Percentiles rank a stretch among this genome's conserved stretches.
These are phyloP conservation scores for Picochlorum sp. DNA, from an alignment of 139 green algal species.

Conservation along the genomic window DNA sequence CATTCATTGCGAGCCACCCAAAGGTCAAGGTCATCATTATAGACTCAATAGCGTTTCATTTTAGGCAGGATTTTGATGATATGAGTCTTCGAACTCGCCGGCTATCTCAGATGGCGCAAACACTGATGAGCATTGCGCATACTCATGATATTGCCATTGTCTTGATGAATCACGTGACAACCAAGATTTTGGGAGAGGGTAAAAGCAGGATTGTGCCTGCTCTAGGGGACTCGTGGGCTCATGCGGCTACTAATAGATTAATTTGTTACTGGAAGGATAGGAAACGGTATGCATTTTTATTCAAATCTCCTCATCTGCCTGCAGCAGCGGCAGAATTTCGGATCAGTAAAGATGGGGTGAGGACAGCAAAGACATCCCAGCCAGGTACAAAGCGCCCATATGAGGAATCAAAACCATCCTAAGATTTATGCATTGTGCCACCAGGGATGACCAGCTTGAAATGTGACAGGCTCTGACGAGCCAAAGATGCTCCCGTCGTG, in stretches of 20 bases:
- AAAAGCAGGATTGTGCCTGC: constrained; percentile 51
- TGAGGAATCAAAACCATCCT: neutral
- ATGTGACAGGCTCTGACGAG: neutral
- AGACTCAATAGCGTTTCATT: constrained; percentile 88
- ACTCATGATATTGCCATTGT: constrained; percentile 65
- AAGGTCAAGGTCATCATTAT: constrained; percentile 64
- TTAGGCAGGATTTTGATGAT: constrained; percentile 76
- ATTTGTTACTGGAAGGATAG: constrained; percentile 67
- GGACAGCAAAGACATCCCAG: constrained; percentile 14
- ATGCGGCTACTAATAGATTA: constrained; percentile 68
- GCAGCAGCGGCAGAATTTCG: constrained; percentile 42
- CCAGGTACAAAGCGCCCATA: neutral
- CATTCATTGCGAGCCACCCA: constrained; percentile 44
- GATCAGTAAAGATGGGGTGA: constrained; percentile 52
- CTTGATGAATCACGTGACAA: constrained; percentile 81
- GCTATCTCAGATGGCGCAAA: constrained; percentile 70
- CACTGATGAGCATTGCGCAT: constrained; percentile 62
- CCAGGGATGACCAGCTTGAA: constrained; percentile 27
- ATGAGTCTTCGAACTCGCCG: constrained; percentile 60
- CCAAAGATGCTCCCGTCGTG: neutral
- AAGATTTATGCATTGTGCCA: constrained; percentile 7
- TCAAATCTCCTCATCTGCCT: constrained; percentile 66
- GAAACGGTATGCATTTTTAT: constrained; percentile 49
- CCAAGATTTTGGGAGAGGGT: constrained; percentile 34
- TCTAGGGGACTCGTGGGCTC: constrained; percentile 74